Evolutionary conservation across 2,329 filamentous ascomycete species (phyloP).

Genomic region (Stylonectria norvegica): DNA sequence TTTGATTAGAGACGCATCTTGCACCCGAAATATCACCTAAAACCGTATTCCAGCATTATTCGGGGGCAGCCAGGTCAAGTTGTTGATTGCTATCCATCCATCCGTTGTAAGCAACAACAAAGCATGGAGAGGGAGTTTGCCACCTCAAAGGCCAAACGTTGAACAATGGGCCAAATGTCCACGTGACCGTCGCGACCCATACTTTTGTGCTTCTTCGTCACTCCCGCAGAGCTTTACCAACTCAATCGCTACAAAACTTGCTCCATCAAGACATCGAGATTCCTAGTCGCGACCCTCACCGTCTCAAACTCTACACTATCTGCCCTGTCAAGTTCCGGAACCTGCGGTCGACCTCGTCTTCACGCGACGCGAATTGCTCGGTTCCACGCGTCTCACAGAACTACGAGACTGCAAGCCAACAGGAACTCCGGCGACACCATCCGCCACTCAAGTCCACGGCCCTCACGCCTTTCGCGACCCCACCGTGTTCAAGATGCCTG

Average conservation of each 20-base stretch:
- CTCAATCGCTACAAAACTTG: conserved; percentile 21
- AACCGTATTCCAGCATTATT: no score
- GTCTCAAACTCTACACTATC: no score
- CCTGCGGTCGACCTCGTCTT: conserved; percentile 16
- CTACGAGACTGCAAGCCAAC: conserved; percentile 11
- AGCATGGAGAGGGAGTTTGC: neutral
- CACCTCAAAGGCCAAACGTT: neutral
- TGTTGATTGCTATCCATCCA: no score
- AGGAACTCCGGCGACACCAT: conserved; percentile 18
- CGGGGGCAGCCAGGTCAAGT: no score
- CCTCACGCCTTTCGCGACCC: conserved; percentile 6
- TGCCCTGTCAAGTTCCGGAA: conserved; percentile 9
- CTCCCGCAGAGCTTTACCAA: conserved; percentile 27
- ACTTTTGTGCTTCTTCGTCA: conserved; percentile 26
- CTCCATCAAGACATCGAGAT: conserved; percentile 17
- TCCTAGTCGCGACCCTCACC: no score
- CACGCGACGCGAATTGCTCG: conserved; percentile 26
- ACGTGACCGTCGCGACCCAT: conserved; percentile 30
- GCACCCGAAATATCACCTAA: no score
- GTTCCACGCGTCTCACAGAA: conserved; percentile 22
- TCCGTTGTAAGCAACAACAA: no score
- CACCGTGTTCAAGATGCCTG: conserved; percentile 59
- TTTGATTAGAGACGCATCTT: neutral
- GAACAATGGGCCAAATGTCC: conserved; percentile 18
- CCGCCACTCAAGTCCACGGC: conserved; percentile 18